Base-by-base conservation (phyloP, 2,329 filamentous ascomycete genomes). In the Didymella arachidicola region DNA sequence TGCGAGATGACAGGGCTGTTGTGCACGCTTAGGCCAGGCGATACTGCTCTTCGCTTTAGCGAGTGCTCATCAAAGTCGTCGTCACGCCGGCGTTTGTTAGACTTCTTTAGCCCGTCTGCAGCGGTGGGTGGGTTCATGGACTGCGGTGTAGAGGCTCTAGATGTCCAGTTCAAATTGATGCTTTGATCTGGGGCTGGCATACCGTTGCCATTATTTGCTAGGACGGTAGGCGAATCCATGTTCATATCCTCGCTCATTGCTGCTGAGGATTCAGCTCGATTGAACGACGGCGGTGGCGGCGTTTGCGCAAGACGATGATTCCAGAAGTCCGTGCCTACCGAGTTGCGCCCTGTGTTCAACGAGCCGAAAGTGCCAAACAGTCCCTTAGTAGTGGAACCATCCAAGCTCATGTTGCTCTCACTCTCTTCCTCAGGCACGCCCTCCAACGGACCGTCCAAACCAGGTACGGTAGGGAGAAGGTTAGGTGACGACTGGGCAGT, bases 11-110 rank as follows among this genome's bases (percentile, higher is more conserved):
- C 84, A 1, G 94, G 94, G 61, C 91, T 96, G 77, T 94, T 96
- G 70, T 96, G 92, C 1, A 90, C 89, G 74, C 92, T 96, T 83
- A 97, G 88, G 16, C 93, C 92, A 0, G 94, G 94, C 59, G 91
- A 95, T 2, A 98, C 94, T 25, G 94, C 94, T 42, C 94, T 87
- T 16, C 94, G 86, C 79, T 98, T 98, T 80, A 97, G 93, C 61
- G 89, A 91, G 38, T 88, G 85, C 2, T 91, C 89, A 73, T 98
- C 93, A 57, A 97, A 89, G 70, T 97, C 93, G 70, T 97, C 93
- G 62, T 97, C 94, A 55, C 93, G 85, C 22, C 92, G 86, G n/a
- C 94, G 88, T 75, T 94, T 95, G 75, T 77, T 78, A 7, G 74
- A 77, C 57, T 78, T 79, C 63, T 77, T 78, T 22, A 79, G 64